Conservation (phyloP, 2,329 filamentous ascomycete species). For the Sporothrix pseudoabietina region DNA sequence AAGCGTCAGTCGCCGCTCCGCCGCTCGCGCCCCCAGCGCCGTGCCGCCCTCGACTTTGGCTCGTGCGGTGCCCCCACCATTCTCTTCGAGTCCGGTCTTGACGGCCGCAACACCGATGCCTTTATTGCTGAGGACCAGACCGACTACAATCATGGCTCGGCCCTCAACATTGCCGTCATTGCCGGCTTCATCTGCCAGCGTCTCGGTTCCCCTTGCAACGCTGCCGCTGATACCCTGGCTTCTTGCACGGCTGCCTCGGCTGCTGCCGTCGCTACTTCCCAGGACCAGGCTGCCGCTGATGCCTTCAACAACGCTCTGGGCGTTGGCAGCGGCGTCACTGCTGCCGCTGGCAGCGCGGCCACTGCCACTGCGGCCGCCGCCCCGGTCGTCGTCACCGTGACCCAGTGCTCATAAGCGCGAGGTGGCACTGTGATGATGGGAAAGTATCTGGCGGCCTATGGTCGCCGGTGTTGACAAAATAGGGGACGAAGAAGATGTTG, state of each 20-base stretch:
- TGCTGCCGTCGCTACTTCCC: conserved; percentile 38
- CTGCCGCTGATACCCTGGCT: conserved; percentile 38
- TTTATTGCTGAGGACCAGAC: conserved; percentile 48
- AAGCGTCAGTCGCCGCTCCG: conserved; percentile 14
- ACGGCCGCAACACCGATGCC: conserved; percentile 48
- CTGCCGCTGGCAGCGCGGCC: conserved; percentile 21
- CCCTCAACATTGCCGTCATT: conserved; percentile 51
- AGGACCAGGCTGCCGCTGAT: conserved; percentile 43
- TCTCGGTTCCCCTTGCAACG: conserved; percentile 43
- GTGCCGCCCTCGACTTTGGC: conserved; percentile 42
- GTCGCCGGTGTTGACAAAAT: background rate
- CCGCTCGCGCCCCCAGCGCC: conserved; percentile 26
- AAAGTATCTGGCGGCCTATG: background rate
- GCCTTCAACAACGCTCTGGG: conserved; percentile 41
- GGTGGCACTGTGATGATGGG: background rate
- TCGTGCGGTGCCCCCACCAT: conserved; percentile 48
- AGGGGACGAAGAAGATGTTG: background rate
- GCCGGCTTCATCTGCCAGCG: conserved; percentile 53
- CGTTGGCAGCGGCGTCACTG: conserved; percentile 29
- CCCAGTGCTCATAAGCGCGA: conserved; percentile 33
- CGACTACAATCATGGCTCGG: conserved; percentile 52
- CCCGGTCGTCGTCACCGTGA: conserved; percentile 36
- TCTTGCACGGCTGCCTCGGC: conserved; percentile 38
- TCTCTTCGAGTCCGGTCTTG: conserved; percentile 48
- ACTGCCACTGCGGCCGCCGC: conserved; percentile 23